A percentile compares a stretch with the other conserved stretches of the same genome.
Evolutionary conservation across 805 yeast species (phyloP).

Genomic region (Yarrowia bubula): DNA sequence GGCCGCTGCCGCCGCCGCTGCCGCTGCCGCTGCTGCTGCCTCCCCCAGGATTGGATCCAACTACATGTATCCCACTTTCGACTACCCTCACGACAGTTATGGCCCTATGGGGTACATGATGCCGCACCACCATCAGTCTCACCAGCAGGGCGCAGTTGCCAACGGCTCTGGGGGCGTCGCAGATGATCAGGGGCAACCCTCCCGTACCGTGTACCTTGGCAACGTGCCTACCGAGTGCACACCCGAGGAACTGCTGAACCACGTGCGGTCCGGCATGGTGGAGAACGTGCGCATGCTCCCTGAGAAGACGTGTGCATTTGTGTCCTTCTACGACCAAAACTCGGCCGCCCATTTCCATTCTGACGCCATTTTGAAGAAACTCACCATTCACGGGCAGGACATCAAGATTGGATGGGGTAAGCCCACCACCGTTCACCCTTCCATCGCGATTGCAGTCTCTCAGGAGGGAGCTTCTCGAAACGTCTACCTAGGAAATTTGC

Average conservation of each 20-base stretch:
- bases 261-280: conserved; percentile 85
- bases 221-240: conserved; percentile 80
- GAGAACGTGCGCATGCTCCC: conserved; percentile 75
- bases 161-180: conserved; percentile 17
- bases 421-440: conserved; percentile 67
- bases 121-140: conserved; percentile 28
- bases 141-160: conserved; percentile 24
- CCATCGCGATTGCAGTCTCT: conserved; percentile 71
- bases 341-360: conserved; percentile 90
- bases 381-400: conserved; percentile 76
- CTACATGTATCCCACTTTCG: conserved; percentile 17
- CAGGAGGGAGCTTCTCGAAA: conserved; percentile 91
- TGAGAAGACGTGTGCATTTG: conserved; percentile 82
- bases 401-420: conserved; percentile 94
- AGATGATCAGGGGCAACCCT: conserved; percentile 26
- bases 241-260: conserved; percentile 78
- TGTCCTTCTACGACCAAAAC: conserved; percentile 84
- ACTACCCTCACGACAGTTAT: conserved; percentile 5
- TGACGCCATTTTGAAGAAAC: conserved; percentile 81
- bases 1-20: conserved; percentile 29
- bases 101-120: conserved; percentile 27
- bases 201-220: conserved; percentile 85
- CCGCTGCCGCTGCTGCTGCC: conserved; percentile 24
- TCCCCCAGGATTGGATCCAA: conserved; percentile 21
- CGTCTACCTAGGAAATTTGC: conserved; percentile 81